Base-by-base conservation (phyloP, 306 rosid species). In the Medicago truncatula region DNA sequence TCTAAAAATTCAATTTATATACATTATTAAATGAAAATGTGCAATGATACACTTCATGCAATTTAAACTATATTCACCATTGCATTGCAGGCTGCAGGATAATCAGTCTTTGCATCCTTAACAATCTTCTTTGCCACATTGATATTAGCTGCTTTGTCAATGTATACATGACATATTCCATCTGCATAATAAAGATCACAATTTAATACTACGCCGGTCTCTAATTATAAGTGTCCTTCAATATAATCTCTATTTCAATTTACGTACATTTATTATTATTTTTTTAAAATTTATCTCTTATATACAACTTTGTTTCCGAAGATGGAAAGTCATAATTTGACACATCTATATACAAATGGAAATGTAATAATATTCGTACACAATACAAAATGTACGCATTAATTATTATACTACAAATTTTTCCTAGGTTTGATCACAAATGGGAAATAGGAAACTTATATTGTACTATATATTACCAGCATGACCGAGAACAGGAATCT, bases 401-500 rank as follows among this genome's bases (percentile, higher is more conserved):
- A 57, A 12, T 4, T 57, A 18, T 9, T 57, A 18, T 9, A 21
- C n/a, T 57, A 57, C 14, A 9, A 4, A 4, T 57, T 20, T 53
- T 53, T 52, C 68, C 50, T 63, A 56, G 71, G 40, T 61, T 59
- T 36, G 49, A 61, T 12, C 41, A 28, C 38, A 72, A 6, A 54
- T 59, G 59, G 66, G 47, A 59, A n/a, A 53, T 61, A 60, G 69
- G 46, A 65, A 17, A 63, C 15, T 8, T 17, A 8, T 39, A 1
- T 12, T 31, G 43, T 20, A 61, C 21, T 61, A 38, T 57, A 47
- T 76, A 85, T 79, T 76, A 95, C 99, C 97, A 52, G 97, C 80
- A 79, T 90, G 97, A 80, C 97, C 99, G 83, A 95, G 99, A 83
- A 95, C 98, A 50, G 97, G 98, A 82, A 95, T 95, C 81, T 90